Base-by-base conservation (phyloP, 2,329 filamentous ascomycete genomes). In the Xylaria sp. region DNA sequence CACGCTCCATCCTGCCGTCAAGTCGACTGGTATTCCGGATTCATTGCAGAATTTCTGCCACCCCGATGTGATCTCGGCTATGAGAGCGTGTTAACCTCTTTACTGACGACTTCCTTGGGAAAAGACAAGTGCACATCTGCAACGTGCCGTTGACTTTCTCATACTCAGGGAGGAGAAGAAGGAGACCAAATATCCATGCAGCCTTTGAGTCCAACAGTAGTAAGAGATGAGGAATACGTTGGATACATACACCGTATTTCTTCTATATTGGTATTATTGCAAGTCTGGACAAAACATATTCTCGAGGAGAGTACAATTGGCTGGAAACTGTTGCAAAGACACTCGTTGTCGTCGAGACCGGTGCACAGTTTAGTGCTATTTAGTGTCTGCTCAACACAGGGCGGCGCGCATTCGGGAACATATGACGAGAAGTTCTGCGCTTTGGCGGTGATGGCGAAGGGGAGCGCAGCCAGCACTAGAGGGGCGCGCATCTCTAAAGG, bases 381-480 rank as follows among this genome's bases (percentile, higher is more conserved):
- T 13, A 76, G 54, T 3, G 69, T 69, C 40, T 65, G 27, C 47
- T 69, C 57, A 37, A 75, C 32, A 29, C 74, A 76, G 1, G 69
- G 54, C 44, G 64, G 68, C 47, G 70, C 71, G 66, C 74, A 76
- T n/a, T 70, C 66, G 25, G 73, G 72, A 3, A 73, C 21, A 55
- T 74, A 75, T 5, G 69, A 65, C 3, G 71, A 68, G 32, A 75
- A 64, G 60, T 74, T 74, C 63, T 69, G 69, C 23, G 68, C 63
- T 12, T 58, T 60, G 57, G 61, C 48, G 44, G 61, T 6, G 42
- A 57, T 18, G 53, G 54, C 27, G 50, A 66, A 44, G 47, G 40
- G 62, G 48, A 62, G 21, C 55, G 21, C 47, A 12, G 44, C 58
- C 8, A 68, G 48, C n/a, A 58, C 32, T 5, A 27, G 21, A 32